phyloP scores from a whole-genome alignment of 495 filamentous ascomycete genomes.

The Acidiella bohemica region DNA sequence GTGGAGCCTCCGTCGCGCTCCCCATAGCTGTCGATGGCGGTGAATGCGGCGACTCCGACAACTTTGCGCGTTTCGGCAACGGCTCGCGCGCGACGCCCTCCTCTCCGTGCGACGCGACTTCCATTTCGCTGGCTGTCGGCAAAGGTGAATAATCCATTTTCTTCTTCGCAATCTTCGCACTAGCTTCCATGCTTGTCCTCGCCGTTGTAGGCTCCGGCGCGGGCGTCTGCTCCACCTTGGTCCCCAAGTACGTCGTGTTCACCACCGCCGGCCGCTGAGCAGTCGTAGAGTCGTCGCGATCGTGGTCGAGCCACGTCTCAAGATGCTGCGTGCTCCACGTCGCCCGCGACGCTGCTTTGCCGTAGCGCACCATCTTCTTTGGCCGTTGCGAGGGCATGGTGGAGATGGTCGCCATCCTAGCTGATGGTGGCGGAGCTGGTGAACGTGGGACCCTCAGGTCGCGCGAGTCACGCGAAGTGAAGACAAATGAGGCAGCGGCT shows the following conservation, averaged over 20 bases:
- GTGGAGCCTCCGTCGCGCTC: not conserved
- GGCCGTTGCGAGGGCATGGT: constrained; percentile 4
- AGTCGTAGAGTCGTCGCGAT: not conserved
- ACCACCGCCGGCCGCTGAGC: not conserved
- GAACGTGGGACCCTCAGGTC: no score
- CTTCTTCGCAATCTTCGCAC: constrained; percentile 1
- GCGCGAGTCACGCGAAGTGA: no score
- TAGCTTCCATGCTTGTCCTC: not conserved
- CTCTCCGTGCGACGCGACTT: not conserved
- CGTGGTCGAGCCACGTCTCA: not conserved
- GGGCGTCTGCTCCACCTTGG: constrained; percentile 7
- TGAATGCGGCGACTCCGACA: no score
- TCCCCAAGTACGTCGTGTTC: constrained; percentile 1
- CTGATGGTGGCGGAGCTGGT: no score
- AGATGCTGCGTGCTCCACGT: not conserved
- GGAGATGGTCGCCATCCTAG: constrained; percentile 8
- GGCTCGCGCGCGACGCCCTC: not conserved
- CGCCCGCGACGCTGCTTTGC: constrained; percentile 3
- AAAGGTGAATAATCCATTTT: not conserved
- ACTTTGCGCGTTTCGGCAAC: not conserved
- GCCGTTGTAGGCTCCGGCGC: not conserved
- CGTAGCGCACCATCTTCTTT: constrained; percentile 13
- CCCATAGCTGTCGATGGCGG: no score
- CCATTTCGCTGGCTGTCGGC: not conserved
- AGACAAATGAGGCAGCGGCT: no score